Percentiles rank a stretch among this genome's conserved stretches.
Conservation (phyloP, 1,139 yeast species). For the Suhomyces guaymorum region DNA sequence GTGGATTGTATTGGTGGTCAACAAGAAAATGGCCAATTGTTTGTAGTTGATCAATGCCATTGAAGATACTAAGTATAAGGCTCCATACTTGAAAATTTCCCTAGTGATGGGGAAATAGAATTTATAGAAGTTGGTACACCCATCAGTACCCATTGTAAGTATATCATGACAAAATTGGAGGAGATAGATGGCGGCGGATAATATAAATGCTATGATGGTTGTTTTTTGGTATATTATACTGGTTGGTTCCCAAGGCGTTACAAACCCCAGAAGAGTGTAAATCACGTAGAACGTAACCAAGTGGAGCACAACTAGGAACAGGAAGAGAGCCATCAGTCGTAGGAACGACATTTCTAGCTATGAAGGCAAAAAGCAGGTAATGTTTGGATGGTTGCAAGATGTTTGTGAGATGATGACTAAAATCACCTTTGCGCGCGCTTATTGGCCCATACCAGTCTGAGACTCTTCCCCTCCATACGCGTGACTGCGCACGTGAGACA, state of each 20-base stretch:
- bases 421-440: neutral
- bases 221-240: constrained; percentile 13
- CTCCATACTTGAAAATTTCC: constrained; percentile 14
- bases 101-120: constrained; percentile 19
- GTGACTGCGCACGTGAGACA: too few species aligned
- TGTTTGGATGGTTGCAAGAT: neutral
- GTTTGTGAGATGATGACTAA: neutral
- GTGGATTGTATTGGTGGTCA: constrained; percentile 12
- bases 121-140: constrained; percentile 10
- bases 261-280: constrained; percentile 1
- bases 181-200: constrained; percentile 13
- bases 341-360: constrained; percentile 1
- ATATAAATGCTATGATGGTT: constrained; percentile 13
- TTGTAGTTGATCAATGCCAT: constrained; percentile 10
- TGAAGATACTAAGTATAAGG: constrained; percentile 13
- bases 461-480: too few species aligned
- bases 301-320: constrained; percentile 2
- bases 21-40: constrained; percentile 16
- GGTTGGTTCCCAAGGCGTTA: constrained; percentile 5
- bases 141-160: constrained; percentile 13
- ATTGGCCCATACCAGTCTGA: too few species aligned
- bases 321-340: constrained; percentile 1
- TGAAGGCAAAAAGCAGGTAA: neutral
- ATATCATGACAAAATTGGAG: constrained; percentile 15
- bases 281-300: neutral